Conservation (phyloP, 2,329 filamentous ascomycete species). For the Trichoderma sp. region DNA sequence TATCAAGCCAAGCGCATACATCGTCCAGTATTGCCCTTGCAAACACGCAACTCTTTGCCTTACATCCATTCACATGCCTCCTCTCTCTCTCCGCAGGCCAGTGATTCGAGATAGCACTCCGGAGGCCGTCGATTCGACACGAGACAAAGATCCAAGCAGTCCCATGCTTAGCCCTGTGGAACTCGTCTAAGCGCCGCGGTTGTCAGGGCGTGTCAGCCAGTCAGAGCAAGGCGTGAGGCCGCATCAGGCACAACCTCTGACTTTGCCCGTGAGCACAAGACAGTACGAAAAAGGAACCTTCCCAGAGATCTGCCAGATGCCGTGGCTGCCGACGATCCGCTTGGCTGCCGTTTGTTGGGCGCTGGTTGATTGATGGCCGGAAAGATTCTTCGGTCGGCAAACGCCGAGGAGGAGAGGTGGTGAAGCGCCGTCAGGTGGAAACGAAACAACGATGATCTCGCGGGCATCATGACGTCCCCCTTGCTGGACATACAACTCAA, state of each 20-base stretch:
- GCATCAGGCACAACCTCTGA: slow-evolving; percentile 16
- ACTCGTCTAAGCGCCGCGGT: slow-evolving; percentile 18
- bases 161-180: not conserved
- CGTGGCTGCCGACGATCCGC: not conserved
- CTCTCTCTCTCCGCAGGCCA: too few relatives aligned
- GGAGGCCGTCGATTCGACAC: slow-evolving; percentile 23
- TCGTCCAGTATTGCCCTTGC: not conserved
- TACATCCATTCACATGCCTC: too few relatives aligned
- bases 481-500: not conserved
- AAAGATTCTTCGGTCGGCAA: too few relatives aligned
- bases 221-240: slow-evolving; percentile 3
- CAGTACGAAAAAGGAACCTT: not conserved
- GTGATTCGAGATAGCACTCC: slow-evolving; percentile 6
- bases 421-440: not conserved
- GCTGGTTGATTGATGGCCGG: too few relatives aligned
- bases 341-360: not conserved
- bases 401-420: too few relatives aligned
- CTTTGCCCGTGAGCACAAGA: not conserved
- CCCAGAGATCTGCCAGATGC: not conserved
- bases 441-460: not conserved
- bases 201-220: slow-evolving; percentile 14
- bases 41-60: not conserved
- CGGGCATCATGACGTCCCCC: not conserved
- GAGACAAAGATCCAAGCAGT: not conserved
- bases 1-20: slow-evolving; percentile 6